Evolutionary conservation across 306 rosid genomes (phyloP), one percentile per base, ranked within the genome.

Genomic region (Prunus davidiana): DNA sequence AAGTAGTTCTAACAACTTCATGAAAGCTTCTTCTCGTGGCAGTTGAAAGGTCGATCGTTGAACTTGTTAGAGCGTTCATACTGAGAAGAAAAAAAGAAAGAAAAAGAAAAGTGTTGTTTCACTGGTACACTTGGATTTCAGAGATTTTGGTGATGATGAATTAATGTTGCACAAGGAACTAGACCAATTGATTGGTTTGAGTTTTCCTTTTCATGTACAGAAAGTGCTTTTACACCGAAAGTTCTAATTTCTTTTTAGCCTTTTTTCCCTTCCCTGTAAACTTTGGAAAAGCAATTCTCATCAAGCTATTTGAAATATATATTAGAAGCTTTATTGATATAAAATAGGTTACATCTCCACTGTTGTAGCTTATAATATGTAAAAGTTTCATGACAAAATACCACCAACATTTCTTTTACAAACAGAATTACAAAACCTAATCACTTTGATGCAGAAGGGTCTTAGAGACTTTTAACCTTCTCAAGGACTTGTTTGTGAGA

Each of bases 401-500:
- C 18, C 18, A 3, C 32, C 32, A 58, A 22, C 12, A 5, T 18
- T 52, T 18, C 8, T 52, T 5, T 52, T 16, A 18, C 57, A 52
- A 51, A 15, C 57, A 18, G 10, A 52, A 18, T 3, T 16, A 28
- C 54, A 13, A 3, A 11, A 49, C 0, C 18, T 49, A 6, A 3
- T 52, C 9, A n/a, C 57, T 51, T 34, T 5, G 43, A 38, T 38
- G 43, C 43, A 7, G 43, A 38, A 6, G 43, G 9, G 43, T 38
- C 43, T 6, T 7, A 38, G 43, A 7, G 43, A 38, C 2, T 8
- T 56, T 11, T 68, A 73, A 83, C 96, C 90, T 79, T 83, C 27
- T 13, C 71, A 34, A 82, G 81, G 61, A 83, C 55, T 76, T 81
- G 85, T 80, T 84, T 88, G 66, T 87, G 91, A 64, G 76, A 85